Evolutionary conservation across 192 early-diverging fungal genomes (phyloP).

Genomic region (Glomus cerebriforme): DNA sequence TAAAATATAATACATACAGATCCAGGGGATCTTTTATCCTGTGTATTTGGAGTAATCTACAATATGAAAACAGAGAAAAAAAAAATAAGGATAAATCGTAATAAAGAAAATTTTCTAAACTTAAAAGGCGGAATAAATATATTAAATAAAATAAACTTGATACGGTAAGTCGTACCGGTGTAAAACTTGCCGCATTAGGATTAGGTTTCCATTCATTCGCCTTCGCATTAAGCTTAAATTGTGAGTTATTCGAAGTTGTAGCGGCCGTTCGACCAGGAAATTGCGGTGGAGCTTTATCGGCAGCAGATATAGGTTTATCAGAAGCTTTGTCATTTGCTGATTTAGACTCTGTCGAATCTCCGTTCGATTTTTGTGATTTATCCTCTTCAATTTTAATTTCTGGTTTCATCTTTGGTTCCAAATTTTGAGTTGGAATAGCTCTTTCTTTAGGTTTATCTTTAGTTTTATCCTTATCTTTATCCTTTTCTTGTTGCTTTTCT

Average conservation of each 20-base stretch:
- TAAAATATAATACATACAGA: conserved; percentile 24
- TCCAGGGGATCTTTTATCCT: conserved; percentile 27
- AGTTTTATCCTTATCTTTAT: conserved; percentile 13
- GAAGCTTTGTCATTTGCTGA: not conserved
- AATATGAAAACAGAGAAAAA: conserved; percentile 24
- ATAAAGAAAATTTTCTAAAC: not conserved
- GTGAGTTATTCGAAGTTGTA: conserved; percentile 12
- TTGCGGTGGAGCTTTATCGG: conserved; percentile 25
- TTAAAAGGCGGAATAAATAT: no score
- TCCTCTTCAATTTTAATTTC: conserved; percentile 25
- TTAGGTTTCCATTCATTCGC: conserved; percentile 80
- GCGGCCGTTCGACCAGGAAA: not conserved
- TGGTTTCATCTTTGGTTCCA: conserved; percentile 10
- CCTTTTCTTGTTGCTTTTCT: conserved; percentile 33
- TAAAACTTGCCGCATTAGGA: conserved; percentile 65
- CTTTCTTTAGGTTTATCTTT: conserved; percentile 31
- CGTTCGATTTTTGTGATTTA: conserved; percentile 21
- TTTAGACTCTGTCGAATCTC: not conserved
- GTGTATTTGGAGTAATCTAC: conserved; percentile 19
- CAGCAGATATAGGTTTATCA: conserved; percentile 30
- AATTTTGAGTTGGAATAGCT: not conserved
- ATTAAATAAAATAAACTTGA: conserved; percentile 19
- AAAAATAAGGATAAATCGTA: conserved; percentile 37
- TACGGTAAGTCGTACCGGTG: conserved; percentile 52
- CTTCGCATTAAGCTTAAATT: conserved; percentile 73